Conservation (phyloP, 768 basidiomycete genomes). For the Lentinula edodes region DNA sequence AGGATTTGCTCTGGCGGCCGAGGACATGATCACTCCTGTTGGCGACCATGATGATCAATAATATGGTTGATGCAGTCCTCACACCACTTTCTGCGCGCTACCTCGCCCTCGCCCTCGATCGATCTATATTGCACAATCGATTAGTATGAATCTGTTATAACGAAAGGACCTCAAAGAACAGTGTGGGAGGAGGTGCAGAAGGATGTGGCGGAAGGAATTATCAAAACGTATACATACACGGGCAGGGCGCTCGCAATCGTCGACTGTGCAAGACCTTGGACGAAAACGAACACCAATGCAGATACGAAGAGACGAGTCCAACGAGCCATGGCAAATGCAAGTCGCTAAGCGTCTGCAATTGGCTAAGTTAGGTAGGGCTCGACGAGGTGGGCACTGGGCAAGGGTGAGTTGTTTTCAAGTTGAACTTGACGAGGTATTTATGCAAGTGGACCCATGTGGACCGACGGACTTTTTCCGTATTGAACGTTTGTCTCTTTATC, state of each 20-base stretch:
- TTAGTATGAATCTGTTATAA: not conserved
- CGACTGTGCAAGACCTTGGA: not conserved
- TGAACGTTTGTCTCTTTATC: too few relatives aligned
- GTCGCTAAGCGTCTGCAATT: not conserved
- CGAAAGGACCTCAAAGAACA: not conserved
- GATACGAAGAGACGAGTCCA: not conserved
- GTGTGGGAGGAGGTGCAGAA: too few relatives aligned
- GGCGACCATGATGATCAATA: not conserved
- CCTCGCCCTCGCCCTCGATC: not conserved
- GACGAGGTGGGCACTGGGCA: not conserved
- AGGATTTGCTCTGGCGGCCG: too few relatives aligned
- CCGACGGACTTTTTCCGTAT: not conserved
- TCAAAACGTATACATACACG: not conserved
- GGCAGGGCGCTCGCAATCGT: not conserved
- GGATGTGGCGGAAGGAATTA: not conserved
- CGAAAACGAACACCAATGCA: not conserved
- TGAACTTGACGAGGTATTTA: not conserved
- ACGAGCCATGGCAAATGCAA: not conserved
- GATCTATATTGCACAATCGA: not conserved
- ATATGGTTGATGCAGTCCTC: not conserved
- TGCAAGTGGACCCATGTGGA: not conserved
- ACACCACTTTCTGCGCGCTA: not conserved
- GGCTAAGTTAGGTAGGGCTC: not conserved
- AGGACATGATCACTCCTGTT: not conserved
- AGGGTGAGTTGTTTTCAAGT: not conserved